Base-by-base conservation (phyloP, 495 filamentous ascomycete genomes). In the Penicillium crystallinum region DNA sequence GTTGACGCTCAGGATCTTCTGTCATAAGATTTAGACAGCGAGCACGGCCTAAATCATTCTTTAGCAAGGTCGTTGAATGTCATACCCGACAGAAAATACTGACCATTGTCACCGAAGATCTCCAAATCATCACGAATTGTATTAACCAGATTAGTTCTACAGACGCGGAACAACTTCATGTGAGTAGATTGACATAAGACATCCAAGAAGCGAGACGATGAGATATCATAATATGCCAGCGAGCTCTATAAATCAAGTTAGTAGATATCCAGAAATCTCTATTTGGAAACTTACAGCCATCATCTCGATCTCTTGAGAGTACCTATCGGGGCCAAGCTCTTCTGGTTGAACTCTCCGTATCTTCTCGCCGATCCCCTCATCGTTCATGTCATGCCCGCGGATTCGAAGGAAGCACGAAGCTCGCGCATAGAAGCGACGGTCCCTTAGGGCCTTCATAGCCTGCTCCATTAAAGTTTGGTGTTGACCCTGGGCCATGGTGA, bases 211-310 rank as follows among this genome's bases (percentile, higher is more conserved):
- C 79, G 61, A 2, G 55, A 65, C 21, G 64, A 75, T 0, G 80
- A 81, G 14, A 80, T 62, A 9, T 78, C 68, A 44, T 85, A 85
- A 50, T 83, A 84, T 0, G 68, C 77, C 6, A 71, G 61, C 0
- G 76, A 63, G 15, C 57, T 67, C 76, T 78, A 38, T 40, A 25
- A 8, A 3, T 35, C 17, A 1, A 23, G 19, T 58, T 48, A 55
- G 41, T 15, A 39, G 11, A 15, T 18, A n/a, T n/a, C 35, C 15
- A 35, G 18, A n/a, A 17, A 37, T 35, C 10, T 22, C 27, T 12
- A 18, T 15, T 6, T 21, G 4, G 18, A 0, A 4, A 61, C 76
- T 57, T 62, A 79, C 77, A 1, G 77, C 73, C 63, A 85, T 76
- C 54, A 78, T 77, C 1, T 72, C 60, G 0, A 85, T 47, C 34